phyloP scores from a whole-genome alignment of 2,329 filamentous ascomycete species.

The Pestalotiopsis sp. region DNA sequence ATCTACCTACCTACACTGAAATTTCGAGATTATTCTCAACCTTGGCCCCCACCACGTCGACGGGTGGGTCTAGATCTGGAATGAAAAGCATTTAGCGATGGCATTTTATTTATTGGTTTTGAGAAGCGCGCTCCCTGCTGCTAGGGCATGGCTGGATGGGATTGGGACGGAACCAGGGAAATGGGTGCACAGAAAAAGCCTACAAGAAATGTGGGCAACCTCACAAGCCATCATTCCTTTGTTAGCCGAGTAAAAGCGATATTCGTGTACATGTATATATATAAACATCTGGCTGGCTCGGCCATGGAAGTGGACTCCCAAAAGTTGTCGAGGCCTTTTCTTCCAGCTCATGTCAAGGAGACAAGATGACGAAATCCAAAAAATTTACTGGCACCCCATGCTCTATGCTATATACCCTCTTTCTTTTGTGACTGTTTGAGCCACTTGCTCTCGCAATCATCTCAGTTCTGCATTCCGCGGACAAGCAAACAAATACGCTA shows the following conservation, averaged over 20 bases:
- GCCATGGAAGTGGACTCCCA: background rate
- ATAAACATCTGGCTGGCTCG: background rate
- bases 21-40: background rate
- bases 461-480: too few species aligned
- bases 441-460: too few species aligned
- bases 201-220: background rate
- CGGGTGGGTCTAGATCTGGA: constrained; percentile 1
- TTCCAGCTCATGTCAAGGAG: background rate
- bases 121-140: background rate
- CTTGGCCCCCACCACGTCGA: background rate
- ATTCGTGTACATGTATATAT: background rate
- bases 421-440: too few species aligned
- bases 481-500: too few species aligned
- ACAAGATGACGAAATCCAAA: background rate
- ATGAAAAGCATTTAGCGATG: constrained; percentile 13
- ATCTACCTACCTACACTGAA: background rate
- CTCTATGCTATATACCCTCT: too few species aligned
- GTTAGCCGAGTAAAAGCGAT: background rate
- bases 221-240: background rate
- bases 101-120: constrained; percentile 10
- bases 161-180: background rate
- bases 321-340: background rate
- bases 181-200: background rate
- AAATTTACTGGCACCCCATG: background rate
- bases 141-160: background rate